Conservation (phyloP, 208 protist genomes). For the Trypanosoma mega region DNA sequence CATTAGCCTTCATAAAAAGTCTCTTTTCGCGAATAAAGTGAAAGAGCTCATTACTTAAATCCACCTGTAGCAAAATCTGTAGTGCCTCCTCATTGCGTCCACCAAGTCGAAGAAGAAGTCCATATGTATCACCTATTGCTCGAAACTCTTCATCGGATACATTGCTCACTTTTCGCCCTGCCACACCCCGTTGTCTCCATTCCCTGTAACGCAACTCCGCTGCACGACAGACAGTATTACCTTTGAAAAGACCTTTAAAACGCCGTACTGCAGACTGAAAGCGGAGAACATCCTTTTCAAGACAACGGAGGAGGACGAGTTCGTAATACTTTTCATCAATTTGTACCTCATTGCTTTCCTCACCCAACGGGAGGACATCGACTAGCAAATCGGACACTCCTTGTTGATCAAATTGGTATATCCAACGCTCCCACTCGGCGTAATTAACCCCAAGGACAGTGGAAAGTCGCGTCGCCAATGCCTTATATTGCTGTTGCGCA, state of each 20-base stretch:
- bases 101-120: constrained; percentile 43
- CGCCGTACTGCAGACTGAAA: constrained; percentile 33
- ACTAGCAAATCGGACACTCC: constrained; percentile 52
- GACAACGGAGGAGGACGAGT: constrained; percentile 57
- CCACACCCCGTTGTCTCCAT: constrained; percentile 4
- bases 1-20: constrained; percentile 36
- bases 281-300: constrained; percentile 38
- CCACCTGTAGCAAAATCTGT: constrained; percentile 50
- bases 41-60: constrained; percentile 48
- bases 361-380: constrained; percentile 40
- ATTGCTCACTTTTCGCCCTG: background rate
- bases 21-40: constrained; percentile 32
- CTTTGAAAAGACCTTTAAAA: constrained; percentile 32
- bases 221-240: constrained; percentile 34
- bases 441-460: constrained; percentile 19
- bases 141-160: constrained; percentile 29
- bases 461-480: constrained; percentile 1
- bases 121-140: constrained; percentile 53
- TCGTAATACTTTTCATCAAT: constrained; percentile 70
- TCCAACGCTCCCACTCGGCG: constrained; percentile 67
- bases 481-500: constrained; percentile 19
- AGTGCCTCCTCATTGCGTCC: constrained; percentile 60
- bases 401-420: constrained; percentile 57
- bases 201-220: constrained; percentile 40
- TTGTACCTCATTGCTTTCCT: background rate